Evolutionary conservation across 192 early-diverging fungal species (phyloP), one percentile per base, ranked within the genome.

Genomic region (Coemansia guatemalensis): DNA sequence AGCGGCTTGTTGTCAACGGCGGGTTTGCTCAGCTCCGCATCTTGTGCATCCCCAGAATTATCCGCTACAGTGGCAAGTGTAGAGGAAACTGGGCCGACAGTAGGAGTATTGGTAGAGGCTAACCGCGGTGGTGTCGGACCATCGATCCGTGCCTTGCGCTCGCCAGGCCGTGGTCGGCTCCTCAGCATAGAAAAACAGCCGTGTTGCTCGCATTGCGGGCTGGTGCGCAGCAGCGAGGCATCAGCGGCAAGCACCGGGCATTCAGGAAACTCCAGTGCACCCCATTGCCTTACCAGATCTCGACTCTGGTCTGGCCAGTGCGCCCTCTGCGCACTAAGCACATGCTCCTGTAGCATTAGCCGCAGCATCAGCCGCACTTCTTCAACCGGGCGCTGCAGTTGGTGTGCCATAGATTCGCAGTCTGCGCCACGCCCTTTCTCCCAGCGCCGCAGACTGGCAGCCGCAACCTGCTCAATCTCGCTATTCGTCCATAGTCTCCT

Each of bases 341-440:
- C 51, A 35, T 69, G 58, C 35, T 78, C 75, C 22, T 72, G 63
- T 11, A 78, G 69, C 75, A 78, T 71, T 9, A 68, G 62, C 57
- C 64, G 69, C 21, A 77, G 65, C 69, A 68, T 73, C 9, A 55
- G 48, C 25, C 50, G 41, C 23, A 69, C 56, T 23, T 78, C 75
- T 30, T 58, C 58, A 0, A 23, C 50, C 12, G 63, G 39, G 20
- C 75, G 62, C 18, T 41, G 35, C 54, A 78, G 50, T 6, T 52
- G 41, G 9, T 39, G 23, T 1, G 69, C 64, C 14, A 69, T 54
- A 39, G 29, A 25, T 8, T 35, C 47, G 24, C 55, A 62, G 62
- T 72, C 65, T 3, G 61, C 75, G 8, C 24, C 27, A 18, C 39
- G 66, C 0, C 69, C 75, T 14, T 59, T 47, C 23, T 27, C 59